A percentile compares a stretch with the other conserved stretches of the same genome.
phyloP scores from a whole-genome alignment of 2,329 filamentous ascomycete genomes.

The Bipolaris oryzae region DNA sequence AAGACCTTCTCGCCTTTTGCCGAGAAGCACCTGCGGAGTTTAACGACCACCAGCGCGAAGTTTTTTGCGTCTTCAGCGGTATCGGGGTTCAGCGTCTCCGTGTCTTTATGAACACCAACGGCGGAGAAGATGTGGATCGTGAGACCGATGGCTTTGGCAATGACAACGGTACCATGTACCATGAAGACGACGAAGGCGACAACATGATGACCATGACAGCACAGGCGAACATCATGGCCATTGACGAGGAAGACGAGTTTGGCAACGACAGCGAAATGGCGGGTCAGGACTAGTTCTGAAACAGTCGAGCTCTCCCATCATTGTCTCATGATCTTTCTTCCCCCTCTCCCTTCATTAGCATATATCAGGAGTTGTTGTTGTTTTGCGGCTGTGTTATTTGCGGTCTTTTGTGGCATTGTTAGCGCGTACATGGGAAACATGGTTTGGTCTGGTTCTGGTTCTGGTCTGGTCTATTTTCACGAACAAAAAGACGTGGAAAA shows the following conservation, averaged over 20 bases:
- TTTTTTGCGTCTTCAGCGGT: slow-evolving; percentile 97
- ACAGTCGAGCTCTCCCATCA: no score
- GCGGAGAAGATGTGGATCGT: slow-evolving; percentile 22
- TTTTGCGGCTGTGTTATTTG: slow-evolving; percentile 2
- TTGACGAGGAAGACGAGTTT: slow-evolving; percentile 54
- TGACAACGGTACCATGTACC: slow-evolving; percentile 40
- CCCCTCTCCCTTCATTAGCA: slow-evolving; percentile 18
- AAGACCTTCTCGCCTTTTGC: slow-evolving; percentile 85
- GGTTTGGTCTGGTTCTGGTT: neutral
- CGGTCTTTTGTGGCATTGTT: slow-evolving; percentile 12
- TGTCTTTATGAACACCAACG: slow-evolving; percentile 70
- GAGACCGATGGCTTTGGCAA: slow-evolving; percentile 24
- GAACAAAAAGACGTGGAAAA: neutral
- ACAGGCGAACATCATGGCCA: slow-evolving; percentile 46
- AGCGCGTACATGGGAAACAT: slow-evolving; percentile 16
- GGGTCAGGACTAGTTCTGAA: slow-evolving; percentile 33
- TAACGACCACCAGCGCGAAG: slow-evolving; percentile 89
- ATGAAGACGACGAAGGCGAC: slow-evolving; percentile 42
- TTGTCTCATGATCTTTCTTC: neutral
- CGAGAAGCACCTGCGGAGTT: slow-evolving; percentile 90
- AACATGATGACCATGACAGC: slow-evolving; percentile 46
- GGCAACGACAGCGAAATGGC: slow-evolving; percentile 55
- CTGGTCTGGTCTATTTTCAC: slow-evolving; percentile 1
- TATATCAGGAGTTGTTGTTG: slow-evolving; percentile 18
- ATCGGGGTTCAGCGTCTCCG: slow-evolving; percentile 79